Evolutionary conservation across 2,329 filamentous ascomycete genomes (phyloP), one percentile per base, ranked within the genome.

Genomic region (Alternaria sp.): DNA sequence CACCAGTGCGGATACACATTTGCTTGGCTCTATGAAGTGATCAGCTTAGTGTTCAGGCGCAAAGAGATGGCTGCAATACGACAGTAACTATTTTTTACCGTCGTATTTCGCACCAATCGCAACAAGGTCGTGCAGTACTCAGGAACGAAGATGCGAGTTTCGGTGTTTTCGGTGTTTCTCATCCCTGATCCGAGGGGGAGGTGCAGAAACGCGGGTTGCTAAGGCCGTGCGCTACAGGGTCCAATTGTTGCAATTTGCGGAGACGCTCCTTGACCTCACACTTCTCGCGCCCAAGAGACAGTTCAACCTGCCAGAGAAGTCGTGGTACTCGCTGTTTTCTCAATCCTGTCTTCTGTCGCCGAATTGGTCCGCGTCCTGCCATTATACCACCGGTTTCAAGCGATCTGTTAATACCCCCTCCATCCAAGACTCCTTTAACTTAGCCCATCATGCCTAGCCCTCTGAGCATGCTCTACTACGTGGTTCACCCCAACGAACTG

Each of bases 401-500:
- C 43, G 47, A 41, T 59, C 61, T 54, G 56, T 58, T 41, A 51
- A 20, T 24, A 46, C 34, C 62, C 43, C 53, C 49, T 48, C 49
- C 47, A 44, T 59, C 38, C 46, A 51, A 55, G 39, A 59, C 65
- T 65, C 63, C 65, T 62, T 59, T 57, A 57, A 49, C 44, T 43
- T 41, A 54, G 61, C 64, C 71, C 67, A 70, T 47, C 67, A 79
- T 79, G 77, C 67, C 71, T 26, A 78, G 73, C 68, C 69, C 81
- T 57, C 75, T 79, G 57, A 84, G 87, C 69, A 78, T 88, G 61
- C 75, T 91, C 64, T 95, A 94, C 83, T 91, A 89, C 73, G 79
- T 89, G 59, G 81, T 91, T 67, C 93, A 96, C 80, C 91, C 92
- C 36, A 85, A 85, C 68, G 86, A 97, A 82, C 82, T 97, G 77